Percentiles rank a stretch among this genome's conserved stretches.
Evolutionary conservation across 2,329 filamentous ascomycete species (phyloP).

Genomic region (Exophiala lecanii-corni): DNA sequence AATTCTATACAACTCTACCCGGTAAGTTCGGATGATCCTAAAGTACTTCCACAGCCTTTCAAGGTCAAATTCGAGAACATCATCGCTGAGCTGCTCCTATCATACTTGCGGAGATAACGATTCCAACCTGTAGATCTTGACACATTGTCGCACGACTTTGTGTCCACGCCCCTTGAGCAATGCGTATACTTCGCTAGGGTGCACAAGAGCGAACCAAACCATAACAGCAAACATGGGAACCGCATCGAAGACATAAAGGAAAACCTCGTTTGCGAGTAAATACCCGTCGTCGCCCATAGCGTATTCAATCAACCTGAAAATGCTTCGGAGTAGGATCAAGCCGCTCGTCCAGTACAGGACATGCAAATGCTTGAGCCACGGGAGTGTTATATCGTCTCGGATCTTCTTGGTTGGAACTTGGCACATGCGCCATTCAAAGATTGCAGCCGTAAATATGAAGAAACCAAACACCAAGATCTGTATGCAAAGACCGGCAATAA

Average conservation of each 20-base stretch:
- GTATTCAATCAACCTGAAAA: slow-evolving; percentile 44
- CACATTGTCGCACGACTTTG: too few species aligned
- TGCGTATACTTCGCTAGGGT: too few species aligned
- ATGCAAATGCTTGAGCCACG: slow-evolving; percentile 36
- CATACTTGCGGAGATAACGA: too few species aligned
- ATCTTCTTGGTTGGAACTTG: slow-evolving; percentile 29
- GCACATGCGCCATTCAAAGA: slow-evolving; percentile 27
- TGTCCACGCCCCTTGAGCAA: too few species aligned
- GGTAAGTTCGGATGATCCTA: too few species aligned
- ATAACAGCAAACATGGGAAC: slow-evolving; percentile 33
- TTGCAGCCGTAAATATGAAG: slow-evolving; percentile 26
- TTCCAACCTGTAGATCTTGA: too few species aligned
- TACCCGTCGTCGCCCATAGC: slow-evolving; percentile 40
- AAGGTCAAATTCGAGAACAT: too few species aligned
- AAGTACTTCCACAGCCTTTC: too few species aligned
- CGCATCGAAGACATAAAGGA: slow-evolving; percentile 44
- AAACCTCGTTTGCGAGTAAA: slow-evolving; percentile 39
- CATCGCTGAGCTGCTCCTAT: too few species aligned
- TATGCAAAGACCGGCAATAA: slow-evolving; percentile 28
- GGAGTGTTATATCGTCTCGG: slow-evolving; percentile 16
- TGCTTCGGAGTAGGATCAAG: slow-evolving; percentile 29
- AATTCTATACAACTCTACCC: too few species aligned
- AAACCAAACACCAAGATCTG: slow-evolving; percentile 30
- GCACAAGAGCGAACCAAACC: too few species aligned
- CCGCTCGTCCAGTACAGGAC: slow-evolving; percentile 28